Conservation (phyloP, 345 rosid species). For the Arabidopsis suecica region DNA sequence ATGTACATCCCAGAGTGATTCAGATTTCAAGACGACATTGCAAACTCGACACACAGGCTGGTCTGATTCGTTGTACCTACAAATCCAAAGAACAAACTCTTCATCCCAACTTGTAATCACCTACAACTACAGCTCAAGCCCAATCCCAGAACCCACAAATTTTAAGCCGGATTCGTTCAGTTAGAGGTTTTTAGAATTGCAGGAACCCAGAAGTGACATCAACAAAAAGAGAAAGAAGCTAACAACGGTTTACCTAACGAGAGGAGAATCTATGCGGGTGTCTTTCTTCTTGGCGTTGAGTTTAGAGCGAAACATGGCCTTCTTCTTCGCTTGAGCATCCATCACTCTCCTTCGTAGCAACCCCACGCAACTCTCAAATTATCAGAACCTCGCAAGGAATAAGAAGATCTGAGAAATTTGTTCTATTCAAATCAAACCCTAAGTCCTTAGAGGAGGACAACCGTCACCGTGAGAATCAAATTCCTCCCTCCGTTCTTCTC, state of each 20-base stretch:
- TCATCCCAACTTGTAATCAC: background rate
- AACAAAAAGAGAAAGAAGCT: background rate
- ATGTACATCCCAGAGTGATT: slow-evolving; percentile 89
- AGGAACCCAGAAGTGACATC: background rate
- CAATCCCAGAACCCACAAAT: background rate
- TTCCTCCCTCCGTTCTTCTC: slow-evolving; percentile 8
- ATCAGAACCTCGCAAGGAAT: background rate
- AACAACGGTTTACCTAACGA: slow-evolving; percentile 60
- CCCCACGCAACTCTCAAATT: background rate
- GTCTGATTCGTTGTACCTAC: slow-evolving; percentile 86
- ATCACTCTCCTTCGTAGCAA: slow-evolving; percentile 38
- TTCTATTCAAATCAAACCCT: background rate
- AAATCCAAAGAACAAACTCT: slow-evolving; percentile 3
- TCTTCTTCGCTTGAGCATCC: slow-evolving; percentile 84
- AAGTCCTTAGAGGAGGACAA: background rate
- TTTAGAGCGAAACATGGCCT: slow-evolving; percentile 86
- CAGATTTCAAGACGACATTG: slow-evolving; percentile 80
- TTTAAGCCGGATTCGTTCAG: background rate
- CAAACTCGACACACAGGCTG: slow-evolving; percentile 93
- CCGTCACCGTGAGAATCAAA: slow-evolving; percentile 3
- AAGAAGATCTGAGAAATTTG: background rate
- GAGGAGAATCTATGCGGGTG: slow-evolving; percentile 83
- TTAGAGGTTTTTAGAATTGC: background rate
- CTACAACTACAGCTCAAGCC: background rate
- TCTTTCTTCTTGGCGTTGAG: slow-evolving; percentile 85